Conservation (phyloP, 768 basidiomycete genomes). For the Multifurca ochricompacta region DNA sequence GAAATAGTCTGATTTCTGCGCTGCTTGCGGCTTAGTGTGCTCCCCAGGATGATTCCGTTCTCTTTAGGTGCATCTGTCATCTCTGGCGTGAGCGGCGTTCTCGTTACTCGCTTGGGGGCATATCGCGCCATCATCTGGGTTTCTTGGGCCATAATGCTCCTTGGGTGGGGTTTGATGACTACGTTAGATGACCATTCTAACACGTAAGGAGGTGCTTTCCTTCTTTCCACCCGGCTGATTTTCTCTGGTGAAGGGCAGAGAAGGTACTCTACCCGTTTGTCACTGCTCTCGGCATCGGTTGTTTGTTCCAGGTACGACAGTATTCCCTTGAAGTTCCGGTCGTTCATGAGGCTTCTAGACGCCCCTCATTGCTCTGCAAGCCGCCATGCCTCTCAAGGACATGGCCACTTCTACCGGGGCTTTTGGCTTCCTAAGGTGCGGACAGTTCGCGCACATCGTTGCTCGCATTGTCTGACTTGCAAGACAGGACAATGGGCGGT, state of each 20-base stretch:
- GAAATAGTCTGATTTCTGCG: background rate
- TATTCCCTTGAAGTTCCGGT: background rate
- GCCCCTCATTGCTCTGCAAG: constrained; percentile 69
- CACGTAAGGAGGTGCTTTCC: constrained; percentile 27
- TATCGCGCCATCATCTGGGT: constrained; percentile 61
- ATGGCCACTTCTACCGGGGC: constrained; percentile 77
- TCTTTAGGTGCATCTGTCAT: constrained; percentile 52
- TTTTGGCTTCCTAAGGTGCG: constrained; percentile 61
- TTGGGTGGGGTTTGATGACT: constrained; percentile 70
- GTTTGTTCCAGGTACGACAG: constrained; percentile 45
- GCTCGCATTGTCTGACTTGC: constrained; percentile 2
- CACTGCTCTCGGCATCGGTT: constrained; percentile 57
- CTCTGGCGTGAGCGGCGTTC: constrained; percentile 49
- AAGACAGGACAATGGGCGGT: constrained; percentile 56
- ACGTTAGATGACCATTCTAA: constrained; percentile 53
- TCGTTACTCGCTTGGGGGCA: constrained; percentile 47
- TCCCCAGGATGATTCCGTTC: constrained; percentile 60
- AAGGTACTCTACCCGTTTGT: constrained; percentile 61
- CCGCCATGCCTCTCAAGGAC: constrained; percentile 80
- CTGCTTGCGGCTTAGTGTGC: background rate
- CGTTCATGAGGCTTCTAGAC: constrained; percentile 30
- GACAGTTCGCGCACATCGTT: background rate
- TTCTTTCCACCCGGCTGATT: background rate
- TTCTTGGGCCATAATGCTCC: constrained; percentile 44
- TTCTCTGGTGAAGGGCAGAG: constrained; percentile 37